Percentiles rank a stretch among this genome's conserved stretches.
Evolutionary conservation across 2,329 filamentous ascomycete species (phyloP).

Genomic region (Amylocarpus encephaloides): DNA sequence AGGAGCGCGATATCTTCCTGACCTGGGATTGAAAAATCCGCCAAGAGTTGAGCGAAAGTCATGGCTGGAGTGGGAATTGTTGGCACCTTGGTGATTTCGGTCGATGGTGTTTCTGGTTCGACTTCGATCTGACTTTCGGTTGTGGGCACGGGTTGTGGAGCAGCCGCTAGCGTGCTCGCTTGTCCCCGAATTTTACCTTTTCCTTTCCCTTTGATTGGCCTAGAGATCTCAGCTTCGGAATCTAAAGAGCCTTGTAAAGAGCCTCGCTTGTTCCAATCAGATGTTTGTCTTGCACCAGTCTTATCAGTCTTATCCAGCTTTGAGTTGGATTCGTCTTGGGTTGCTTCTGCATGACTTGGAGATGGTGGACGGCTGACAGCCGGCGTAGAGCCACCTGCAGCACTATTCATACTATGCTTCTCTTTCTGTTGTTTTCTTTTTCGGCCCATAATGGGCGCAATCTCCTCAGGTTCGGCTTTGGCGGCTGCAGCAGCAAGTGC

Average conservation of each 20-base stretch:
- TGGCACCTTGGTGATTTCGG: conserved; percentile 21
- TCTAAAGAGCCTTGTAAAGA: conserved; percentile 10
- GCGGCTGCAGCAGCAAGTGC: conserved; percentile 32
- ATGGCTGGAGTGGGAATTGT: conserved; percentile 24
- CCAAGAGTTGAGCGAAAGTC: conserved; percentile 36
- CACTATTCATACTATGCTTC: conserved; percentile 42
- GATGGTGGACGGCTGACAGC: conserved; percentile 24
- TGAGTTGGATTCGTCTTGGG: conserved; percentile 9
- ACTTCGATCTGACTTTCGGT: conserved; percentile 20
- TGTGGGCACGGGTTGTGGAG: conserved; percentile 17
- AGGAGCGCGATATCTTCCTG: conserved; percentile 37
- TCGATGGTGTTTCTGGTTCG: conserved; percentile 14
- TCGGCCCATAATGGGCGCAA: conserved; percentile 68
- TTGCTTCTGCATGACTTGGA: conserved; percentile 14
- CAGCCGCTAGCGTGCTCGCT: conserved; percentile 13
- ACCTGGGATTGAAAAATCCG: conserved; percentile 32
- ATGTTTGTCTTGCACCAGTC: conserved; percentile 5
- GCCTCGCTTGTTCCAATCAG: background rate
- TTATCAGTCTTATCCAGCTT: conserved; percentile 4
- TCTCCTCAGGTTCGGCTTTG: conserved; percentile 36
- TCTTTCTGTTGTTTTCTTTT: conserved; percentile 80
- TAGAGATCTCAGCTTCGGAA: conserved; percentile 12
- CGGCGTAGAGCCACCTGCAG: conserved; percentile 25
- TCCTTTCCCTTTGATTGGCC: conserved; percentile 10
- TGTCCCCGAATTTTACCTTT: conserved; percentile 23